Base-by-base conservation (phyloP, 441 rosid species). In the Macaranga tanarius region DNA sequence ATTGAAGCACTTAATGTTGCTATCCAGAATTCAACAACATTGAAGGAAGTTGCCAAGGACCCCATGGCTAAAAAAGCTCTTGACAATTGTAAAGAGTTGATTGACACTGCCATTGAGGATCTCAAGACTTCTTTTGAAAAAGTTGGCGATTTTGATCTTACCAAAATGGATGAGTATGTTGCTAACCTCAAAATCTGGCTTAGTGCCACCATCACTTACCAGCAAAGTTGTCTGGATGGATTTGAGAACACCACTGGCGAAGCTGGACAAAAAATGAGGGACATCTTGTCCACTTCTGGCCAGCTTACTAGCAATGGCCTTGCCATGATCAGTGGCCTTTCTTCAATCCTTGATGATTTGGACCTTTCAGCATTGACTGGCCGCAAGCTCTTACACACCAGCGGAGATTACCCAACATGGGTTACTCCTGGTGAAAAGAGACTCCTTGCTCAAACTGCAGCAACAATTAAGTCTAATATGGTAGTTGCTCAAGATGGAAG, bases 401-500 rank as follows among this genome's bases (percentile, higher is more conserved):
- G 67, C 0, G 71, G 73, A 26, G 79, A 73, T 1, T 56, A 77
- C n/a, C 97, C 96, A 4, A 16, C 77, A 3, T 90, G 96, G 97
- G 77, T 87, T 34, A 13, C 69, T 22, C 65, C 72, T 0, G 75
- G 72, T 19, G 77, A 77, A 48, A 73, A 90, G 31, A 73, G 57
- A 15, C 85, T 86, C 55, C 86, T 90, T 28, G 74, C 54, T 0
- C 79, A 58, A 4, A 64, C 73, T 26, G 62, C 80, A 2, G 68
- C 72, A 10, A 67, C 58, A 0, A 62, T 86, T 11, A 85, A 80
- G 58, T 73, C 97, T 45, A 79, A 91, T 58, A 82, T 82, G 0
- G 75, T 82, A 2, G 95, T 92, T 40, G 97, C 97, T 44, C 70
- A 81, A 77, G 97, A 92, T 26, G 93, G 93, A 51, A 91, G 84